These are phyloP conservation scores for Umbelopsis isabellina DNA, from an alignment of 192 early-diverging fungal species.

Conservation along the genomic window DNA sequence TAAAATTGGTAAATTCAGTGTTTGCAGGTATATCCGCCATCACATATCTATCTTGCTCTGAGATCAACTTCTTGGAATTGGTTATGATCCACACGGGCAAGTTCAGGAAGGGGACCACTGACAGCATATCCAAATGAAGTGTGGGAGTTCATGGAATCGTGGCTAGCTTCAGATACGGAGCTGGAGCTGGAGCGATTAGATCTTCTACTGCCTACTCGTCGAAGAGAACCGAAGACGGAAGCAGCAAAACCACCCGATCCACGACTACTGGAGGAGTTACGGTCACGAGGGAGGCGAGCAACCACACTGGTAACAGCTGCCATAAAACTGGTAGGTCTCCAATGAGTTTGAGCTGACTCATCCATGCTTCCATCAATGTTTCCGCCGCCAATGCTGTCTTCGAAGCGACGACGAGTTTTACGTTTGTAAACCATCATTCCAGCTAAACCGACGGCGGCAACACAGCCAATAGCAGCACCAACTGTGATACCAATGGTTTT, in stretches of 20 bases:
- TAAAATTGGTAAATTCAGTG: constrained; percentile 1
- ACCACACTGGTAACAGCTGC: constrained; percentile 37
- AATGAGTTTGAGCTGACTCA: constrained; percentile 26
- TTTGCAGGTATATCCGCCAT: neutral
- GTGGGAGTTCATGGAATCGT: neutral
- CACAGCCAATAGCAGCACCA: constrained; percentile 34
- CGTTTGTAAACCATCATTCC: constrained; percentile 37
- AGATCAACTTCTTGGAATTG: constrained; percentile 19
- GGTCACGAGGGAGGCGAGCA: constrained; percentile 31
- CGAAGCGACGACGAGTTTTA: constrained; percentile 12
- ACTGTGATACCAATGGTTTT: constrained; percentile 34
- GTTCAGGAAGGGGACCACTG: constrained; percentile 20
- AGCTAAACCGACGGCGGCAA: constrained; percentile 39
- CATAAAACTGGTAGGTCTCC: constrained; percentile 38
- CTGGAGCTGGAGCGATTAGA: constrained; percentile 24
- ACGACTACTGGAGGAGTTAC: constrained; percentile 7
- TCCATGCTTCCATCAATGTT: constrained; percentile 23
- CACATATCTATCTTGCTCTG: constrained; percentile 21
- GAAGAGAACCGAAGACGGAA: constrained; percentile 26
- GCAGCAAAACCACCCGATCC: neutral
- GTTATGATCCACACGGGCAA: constrained; percentile 34
- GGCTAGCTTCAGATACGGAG: neutral
- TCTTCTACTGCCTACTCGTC: constrained; percentile 27
- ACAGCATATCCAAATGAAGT: constrained; percentile 31
- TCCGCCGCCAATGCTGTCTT: constrained; percentile 22